A percentile compares a stretch with the other conserved stretches of the same genome.
phyloP scores from a whole-genome alignment of 495 filamentous ascomycete genomes.

The Parathielavia hyrcaniae region DNA sequence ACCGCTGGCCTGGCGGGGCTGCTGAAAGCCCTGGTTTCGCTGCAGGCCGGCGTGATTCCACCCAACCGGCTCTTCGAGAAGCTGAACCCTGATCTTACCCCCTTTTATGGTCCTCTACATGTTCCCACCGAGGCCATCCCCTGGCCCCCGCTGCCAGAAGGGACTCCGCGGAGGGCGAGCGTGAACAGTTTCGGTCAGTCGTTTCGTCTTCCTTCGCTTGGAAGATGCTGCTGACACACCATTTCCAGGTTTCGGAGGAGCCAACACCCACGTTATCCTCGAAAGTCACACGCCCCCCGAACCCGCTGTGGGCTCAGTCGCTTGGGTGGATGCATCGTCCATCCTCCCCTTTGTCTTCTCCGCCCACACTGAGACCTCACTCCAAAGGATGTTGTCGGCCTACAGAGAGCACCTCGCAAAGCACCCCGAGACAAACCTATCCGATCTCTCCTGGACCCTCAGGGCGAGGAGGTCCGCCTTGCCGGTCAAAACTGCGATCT shows the following conservation, averaged over 20 bases:
- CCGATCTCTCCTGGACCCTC: no score
- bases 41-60: slow-evolving; percentile 45
- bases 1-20: slow-evolving; percentile 47
- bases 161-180: not conserved
- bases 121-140: slow-evolving; percentile 22
- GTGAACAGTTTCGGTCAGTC: slow-evolving; percentile 11
- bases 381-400: no score
- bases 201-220: no score
- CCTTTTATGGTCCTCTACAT: slow-evolving; percentile 25
- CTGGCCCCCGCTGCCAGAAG: slow-evolving; percentile 28
- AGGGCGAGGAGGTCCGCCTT: no score
- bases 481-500: no score
- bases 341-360: no score
- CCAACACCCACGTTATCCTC: not conserved
- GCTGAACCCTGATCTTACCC: slow-evolving; percentile 41
- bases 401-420: no score
- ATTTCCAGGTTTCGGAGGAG: slow-evolving; percentile 21
- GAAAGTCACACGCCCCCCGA: not conserved
- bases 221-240: no score
- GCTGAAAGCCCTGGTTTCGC: slow-evolving; percentile 46
- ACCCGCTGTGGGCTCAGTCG: no score
- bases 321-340: no score
- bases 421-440: no score
- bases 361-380: no score
- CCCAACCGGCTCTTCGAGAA: slow-evolving; percentile 42